Evolutionary conservation across 2,329 filamentous ascomycete species (phyloP).

Genomic region (Aspergillus sp.): DNA sequence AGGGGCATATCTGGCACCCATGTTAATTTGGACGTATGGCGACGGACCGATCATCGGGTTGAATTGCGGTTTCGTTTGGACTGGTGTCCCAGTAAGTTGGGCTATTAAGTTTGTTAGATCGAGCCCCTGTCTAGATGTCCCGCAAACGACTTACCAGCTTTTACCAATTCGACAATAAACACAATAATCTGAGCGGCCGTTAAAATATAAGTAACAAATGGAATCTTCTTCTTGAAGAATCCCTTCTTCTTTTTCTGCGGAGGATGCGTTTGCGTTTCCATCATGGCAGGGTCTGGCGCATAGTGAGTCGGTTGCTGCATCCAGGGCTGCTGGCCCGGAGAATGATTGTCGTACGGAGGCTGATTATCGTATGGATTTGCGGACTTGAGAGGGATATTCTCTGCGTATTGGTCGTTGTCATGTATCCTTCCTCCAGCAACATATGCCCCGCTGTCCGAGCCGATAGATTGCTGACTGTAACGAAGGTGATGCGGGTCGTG

Average conservation of each 20-base stretch:
- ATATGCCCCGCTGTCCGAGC: conserved; percentile 34
- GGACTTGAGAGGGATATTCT: conserved; percentile 44
- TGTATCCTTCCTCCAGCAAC: conserved; percentile 31
- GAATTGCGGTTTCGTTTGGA: conserved; percentile 74
- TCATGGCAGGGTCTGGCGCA: conserved; percentile 53
- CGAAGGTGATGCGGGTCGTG: conserved; percentile 39
- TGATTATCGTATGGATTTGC: conserved; percentile 36
- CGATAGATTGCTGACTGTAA: conserved; percentile 39
- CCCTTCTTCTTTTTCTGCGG: conserved; percentile 46
- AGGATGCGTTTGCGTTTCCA: conserved; percentile 18
- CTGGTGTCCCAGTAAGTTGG: conserved; percentile 70
- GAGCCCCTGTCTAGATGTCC: neutral
- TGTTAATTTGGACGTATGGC: conserved; percentile 86
- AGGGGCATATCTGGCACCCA: conserved; percentile 88
- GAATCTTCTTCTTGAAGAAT: conserved; percentile 60
- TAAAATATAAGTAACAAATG: conserved; percentile 81
- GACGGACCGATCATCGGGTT: conserved; percentile 98
- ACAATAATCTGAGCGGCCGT: conserved; percentile 75
- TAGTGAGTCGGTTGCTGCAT: conserved; percentile 47
- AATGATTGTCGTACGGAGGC: conserved; percentile 24
- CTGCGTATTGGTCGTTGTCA: conserved; percentile 39
- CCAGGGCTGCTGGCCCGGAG: conserved; percentile 36
- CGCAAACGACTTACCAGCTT: conserved; percentile 64
- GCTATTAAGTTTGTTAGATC: conserved; percentile 45
- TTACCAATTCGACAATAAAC: conserved; percentile 85